Evolutionary conservation across 2,329 filamentous ascomycete species (phyloP).

Genomic region (Alternaria burnsii): DNA sequence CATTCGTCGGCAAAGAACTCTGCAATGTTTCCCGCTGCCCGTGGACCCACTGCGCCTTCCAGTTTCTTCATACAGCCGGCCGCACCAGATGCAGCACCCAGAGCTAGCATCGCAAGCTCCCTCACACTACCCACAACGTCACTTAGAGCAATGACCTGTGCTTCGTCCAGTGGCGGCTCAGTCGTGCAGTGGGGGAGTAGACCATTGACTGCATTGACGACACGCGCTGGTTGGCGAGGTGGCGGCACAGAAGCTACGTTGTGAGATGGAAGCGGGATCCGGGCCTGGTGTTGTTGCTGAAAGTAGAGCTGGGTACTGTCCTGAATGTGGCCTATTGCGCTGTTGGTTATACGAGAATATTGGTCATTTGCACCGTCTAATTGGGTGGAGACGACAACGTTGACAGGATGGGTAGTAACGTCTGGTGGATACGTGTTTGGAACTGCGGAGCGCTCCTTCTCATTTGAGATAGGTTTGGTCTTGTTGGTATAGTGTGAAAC

Average conservation of each 20-base stretch:
- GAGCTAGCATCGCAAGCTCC: slow-evolving; percentile 42
- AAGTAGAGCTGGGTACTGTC: not conserved
- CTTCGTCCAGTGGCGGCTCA: slow-evolving; percentile 26
- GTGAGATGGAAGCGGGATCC: not conserved
- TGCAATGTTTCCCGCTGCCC: slow-evolving; percentile 29
- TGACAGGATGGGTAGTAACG: not conserved
- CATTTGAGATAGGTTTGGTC: not conserved
- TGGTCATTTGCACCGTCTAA: slow-evolving; percentile 19
- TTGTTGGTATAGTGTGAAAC: not conserved
- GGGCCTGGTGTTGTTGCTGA: slow-evolving; percentile 3
- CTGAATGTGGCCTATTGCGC: not conserved
- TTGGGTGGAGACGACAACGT: slow-evolving; percentile 4
- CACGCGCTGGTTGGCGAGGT: not conserved
- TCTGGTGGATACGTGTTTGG: not conserved
- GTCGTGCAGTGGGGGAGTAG: slow-evolving; percentile 45
- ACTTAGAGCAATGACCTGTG: slow-evolving; percentile 42
- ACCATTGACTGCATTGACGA: slow-evolving; percentile 23
- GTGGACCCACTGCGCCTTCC: slow-evolving; percentile 32
- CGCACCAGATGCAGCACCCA: slow-evolving; percentile 31
- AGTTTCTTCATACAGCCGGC: slow-evolving; percentile 20
- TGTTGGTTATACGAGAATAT: not conserved
- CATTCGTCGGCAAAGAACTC: slow-evolving; percentile 49
- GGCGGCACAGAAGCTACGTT: not conserved
- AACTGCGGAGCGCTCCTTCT: not conserved
- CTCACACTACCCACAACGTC: slow-evolving; percentile 44